Conservation (phyloP, 1,284 basidiomycete species). For the Sporisorium scitamineum region DNA sequence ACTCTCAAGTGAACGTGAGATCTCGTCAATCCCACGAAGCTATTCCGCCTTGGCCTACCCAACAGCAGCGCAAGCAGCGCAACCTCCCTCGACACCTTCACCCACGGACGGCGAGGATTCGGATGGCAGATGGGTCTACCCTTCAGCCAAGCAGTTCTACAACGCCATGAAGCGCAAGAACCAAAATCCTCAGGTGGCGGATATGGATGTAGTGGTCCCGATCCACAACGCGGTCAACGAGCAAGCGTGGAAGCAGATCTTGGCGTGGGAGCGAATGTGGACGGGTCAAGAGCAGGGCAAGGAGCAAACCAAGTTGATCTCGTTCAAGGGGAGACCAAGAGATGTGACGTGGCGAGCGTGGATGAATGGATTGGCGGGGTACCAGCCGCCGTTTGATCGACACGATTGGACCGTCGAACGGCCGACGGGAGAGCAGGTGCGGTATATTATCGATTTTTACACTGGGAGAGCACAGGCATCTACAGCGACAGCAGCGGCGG, state of each 20-base stretch:
- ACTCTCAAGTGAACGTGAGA: slow-evolving; percentile 77
- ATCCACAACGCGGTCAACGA: slow-evolving; percentile 99
- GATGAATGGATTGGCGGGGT: slow-evolving; percentile 87
- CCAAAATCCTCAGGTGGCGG: slow-evolving; percentile 76
- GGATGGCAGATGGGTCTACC: slow-evolving; percentile 88
- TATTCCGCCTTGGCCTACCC: slow-evolving; percentile 27
- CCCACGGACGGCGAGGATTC: slow-evolving; percentile 30
- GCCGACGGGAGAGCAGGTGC: slow-evolving; percentile 80
- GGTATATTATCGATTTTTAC: slow-evolving; percentile 99
- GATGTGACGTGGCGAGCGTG: slow-evolving; percentile 81
- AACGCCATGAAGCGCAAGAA: slow-evolving; percentile 90
- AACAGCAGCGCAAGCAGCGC: slow-evolving; percentile 24
- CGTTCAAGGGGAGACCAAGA: slow-evolving; percentile 75
- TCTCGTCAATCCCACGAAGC: slow-evolving; percentile 86
- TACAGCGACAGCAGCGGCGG: slow-evolving; percentile 50
- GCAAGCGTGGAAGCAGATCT: slow-evolving; percentile 89
- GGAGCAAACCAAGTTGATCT: slow-evolving; percentile 80
- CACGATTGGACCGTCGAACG: slow-evolving; percentile 98
- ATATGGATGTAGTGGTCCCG: slow-evolving; percentile 96
- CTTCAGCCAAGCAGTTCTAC: slow-evolving; percentile 97
- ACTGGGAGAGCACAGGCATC: slow-evolving; percentile 76
- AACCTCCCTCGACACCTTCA: slow-evolving; percentile 13
- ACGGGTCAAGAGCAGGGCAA: slow-evolving; percentile 12
- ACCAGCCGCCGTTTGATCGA: slow-evolving; percentile 92
- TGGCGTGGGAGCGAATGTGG: slow-evolving; percentile 81